Percentiles rank a stretch among this genome's conserved stretches.
These are phyloP conservation scores for Artomyces pyxidatus DNA, from an alignment of 768 basidiomycete species.

Conservation along the genomic window DNA sequence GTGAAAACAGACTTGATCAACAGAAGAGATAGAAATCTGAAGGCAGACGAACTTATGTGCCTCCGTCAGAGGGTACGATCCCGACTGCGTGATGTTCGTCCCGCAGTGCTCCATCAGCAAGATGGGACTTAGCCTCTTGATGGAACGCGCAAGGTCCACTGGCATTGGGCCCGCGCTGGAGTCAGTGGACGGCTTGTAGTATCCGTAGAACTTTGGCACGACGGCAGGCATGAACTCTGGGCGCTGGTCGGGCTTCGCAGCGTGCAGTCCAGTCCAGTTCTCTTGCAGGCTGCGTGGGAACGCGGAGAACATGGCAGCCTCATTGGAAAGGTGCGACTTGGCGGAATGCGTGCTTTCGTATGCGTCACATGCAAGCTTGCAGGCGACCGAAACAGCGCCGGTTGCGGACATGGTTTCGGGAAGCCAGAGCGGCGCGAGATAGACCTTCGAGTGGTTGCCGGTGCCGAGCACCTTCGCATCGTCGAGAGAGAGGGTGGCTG, in stretches of 20 bases:
- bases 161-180: too few relatives aligned
- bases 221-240: conserved; percentile 42
- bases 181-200: too few relatives aligned
- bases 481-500: conserved; percentile 33
- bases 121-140: conserved; percentile 35
- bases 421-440: conserved; percentile 47
- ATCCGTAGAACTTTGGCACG: conserved; percentile 60
- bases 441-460: conserved; percentile 48
- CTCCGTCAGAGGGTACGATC: too few relatives aligned
- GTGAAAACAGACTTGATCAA: too few relatives aligned
- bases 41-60: too few relatives aligned
- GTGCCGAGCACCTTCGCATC: conserved; percentile 27
- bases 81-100: too few relatives aligned
- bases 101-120: conserved; percentile 44
- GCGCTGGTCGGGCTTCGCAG: conserved; percentile 32
- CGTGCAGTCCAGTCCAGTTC: conserved; percentile 42
- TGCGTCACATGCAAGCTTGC: conserved; percentile 17
- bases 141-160: too few relatives aligned
- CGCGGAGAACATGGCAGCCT: conserved; percentile 36
- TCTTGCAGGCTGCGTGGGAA: conserved; percentile 40
- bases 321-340: conserved; percentile 20
- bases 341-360: too few relatives aligned
- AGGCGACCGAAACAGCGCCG: conserved; percentile 16
- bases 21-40: too few relatives aligned
- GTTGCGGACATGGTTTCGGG: conserved; percentile 15